Base-by-base conservation (phyloP, 2,329 filamentous ascomycete species). In the Aspergillus luchuensis region DNA sequence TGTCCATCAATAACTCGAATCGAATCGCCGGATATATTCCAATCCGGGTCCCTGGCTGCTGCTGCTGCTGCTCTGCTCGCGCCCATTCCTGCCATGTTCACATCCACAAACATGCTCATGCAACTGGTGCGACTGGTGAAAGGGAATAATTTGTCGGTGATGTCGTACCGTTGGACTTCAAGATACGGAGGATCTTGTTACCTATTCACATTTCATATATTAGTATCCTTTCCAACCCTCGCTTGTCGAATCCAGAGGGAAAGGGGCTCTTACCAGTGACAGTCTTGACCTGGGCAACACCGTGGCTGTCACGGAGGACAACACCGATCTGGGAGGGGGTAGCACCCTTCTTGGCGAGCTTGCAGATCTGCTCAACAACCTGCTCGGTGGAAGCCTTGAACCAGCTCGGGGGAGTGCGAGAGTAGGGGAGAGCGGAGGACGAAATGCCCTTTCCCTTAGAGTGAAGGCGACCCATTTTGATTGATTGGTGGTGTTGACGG, bases 101-200 rank as follows among this genome's bases (percentile, higher is more conserved):
- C 17, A 47, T 19, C n/a, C 36, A 30, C 41, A 39, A 38, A 23
- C 21, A 57, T 36, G 17, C 52, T 57, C 30, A 54, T 21, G 5
- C 19, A 54, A 49, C 53, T 54, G 56, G 53, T 49, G 21, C 57
- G 50, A 45, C 50, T 59, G 54, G 38, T 50, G 28, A 43, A 57
- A 57, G 47, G 52, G 39, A 43, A 21, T 10, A 19, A 28, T 8
- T 0, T 28, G 50, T 36, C 50, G 55, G 61, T 71, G 66, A 61
- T 69, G 67, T 78, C 85, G 82, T 98, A 98, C 95, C 95, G 82
- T 86, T 91, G 75, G 90, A 90, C 89, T 97, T 98, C 75, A 99
- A 88, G 85, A 99, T 98, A 82, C 95, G 91, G 78, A 99, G 92
- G 81, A 99, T 97, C 88, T 97, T 96, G 92, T 99, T 99, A 85